Evolutionary conservation across 2,329 filamentous ascomycete species (phyloP), one percentile per base, ranked within the genome.

Genomic region (Aspergillus intermedius): DNA sequence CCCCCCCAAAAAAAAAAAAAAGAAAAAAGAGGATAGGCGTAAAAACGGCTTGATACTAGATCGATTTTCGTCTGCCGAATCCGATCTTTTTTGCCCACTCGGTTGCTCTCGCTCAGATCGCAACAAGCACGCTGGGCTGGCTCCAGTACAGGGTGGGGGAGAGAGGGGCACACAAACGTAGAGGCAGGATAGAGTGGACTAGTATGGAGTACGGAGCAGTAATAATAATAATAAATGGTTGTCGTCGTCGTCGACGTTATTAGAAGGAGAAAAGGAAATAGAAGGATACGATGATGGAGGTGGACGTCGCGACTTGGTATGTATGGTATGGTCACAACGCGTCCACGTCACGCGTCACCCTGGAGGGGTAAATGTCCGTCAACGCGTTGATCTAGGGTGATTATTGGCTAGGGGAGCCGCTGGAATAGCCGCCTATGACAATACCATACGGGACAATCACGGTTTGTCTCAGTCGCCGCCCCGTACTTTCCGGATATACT

Each of bases 241-340:
- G 34, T 37, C n/a, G 34, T 37, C 6, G 34, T 37, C n/a, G 34
- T n/a, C n/a, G 17, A 37, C n/a, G 34, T 15, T 37, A 37, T 15
- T 37, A 37, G 34, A 37, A 37, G 9, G 34, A 53, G 45, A 48
- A 53, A 48, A 48, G 45, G 46, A 30, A 48, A 45, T 43, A 46
- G 46, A 46, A 46, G 50, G 53, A 45, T 51, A 46, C 53, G 53
- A 52, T 46, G 32, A 47, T 48, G 57, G 50, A 55, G 54, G 54
- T 57, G 55, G 51, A 49, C 52, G 42, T 42, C 28, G 50, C 49
- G 46, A 45, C 32, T 44, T n/a, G 48, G 49, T 49, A 6, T 30
- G 58, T 63, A 51, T 55, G 45, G 60, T 65, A 66, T 62, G 53
- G 63, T 65, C 54, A 53, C n/a, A 8, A 48, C 50, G 51, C 52